Conservation (phyloP, 129 eudicot genomes). For the Arctium minus region DNA sequence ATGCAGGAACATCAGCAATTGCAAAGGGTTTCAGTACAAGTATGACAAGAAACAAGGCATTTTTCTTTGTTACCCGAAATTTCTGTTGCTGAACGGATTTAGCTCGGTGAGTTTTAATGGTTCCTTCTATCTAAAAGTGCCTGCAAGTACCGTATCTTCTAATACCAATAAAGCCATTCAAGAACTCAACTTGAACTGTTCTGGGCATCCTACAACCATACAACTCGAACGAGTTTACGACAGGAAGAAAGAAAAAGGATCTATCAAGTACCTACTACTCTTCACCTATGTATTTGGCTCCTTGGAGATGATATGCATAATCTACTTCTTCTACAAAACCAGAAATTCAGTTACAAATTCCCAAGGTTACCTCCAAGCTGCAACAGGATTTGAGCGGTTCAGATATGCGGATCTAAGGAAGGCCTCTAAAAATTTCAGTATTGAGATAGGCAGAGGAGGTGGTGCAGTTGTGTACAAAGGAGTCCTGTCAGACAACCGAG, state of each 20-base stretch:
- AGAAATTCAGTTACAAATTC: not conserved
- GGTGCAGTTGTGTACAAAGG: constrained; percentile 46
- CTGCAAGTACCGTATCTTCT: constrained; percentile 1
- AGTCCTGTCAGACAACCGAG: not conserved
- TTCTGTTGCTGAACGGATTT: constrained; percentile 39
- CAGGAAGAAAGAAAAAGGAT: constrained; percentile 15
- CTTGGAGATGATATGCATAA: constrained; percentile 30
- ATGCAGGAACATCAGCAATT: constrained; percentile 28
- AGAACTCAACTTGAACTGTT: constrained; percentile 15
- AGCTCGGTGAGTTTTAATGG: constrained; percentile 14
- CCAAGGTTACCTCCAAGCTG: constrained; percentile 33
- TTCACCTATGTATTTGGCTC: constrained; percentile 41
- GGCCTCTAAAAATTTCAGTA: constrained; percentile 36
- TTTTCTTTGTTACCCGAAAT: constrained; percentile 44
- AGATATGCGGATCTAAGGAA: constrained; percentile 34
- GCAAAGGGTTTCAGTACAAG: constrained; percentile 48
- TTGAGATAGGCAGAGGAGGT: constrained; percentile 49
- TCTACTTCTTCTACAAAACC: constrained; percentile 18
- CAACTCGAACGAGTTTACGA: constrained; percentile 25
- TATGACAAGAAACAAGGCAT: constrained; percentile 8
- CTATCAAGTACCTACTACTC: constrained; percentile 23
- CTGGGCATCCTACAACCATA: not conserved
- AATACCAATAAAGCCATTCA: not conserved
- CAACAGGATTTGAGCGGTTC: constrained; percentile 41
- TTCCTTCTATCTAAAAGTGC: constrained; percentile 35